phyloP scores from a whole-genome alignment of 495 filamentous ascomycete genomes.

The Penicillium mononematosum region DNA sequence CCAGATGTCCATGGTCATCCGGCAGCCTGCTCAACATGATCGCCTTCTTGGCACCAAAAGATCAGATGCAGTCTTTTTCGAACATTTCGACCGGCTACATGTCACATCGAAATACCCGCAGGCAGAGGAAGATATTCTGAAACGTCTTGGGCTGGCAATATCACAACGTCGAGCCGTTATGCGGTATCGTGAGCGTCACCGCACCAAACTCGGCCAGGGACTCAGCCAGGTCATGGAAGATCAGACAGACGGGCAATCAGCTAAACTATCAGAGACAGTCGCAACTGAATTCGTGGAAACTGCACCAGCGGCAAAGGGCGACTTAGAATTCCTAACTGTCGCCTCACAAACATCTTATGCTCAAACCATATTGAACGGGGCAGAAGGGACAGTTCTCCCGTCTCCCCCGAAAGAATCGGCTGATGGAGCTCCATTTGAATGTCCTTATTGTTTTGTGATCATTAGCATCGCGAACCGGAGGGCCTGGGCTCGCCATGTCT shows the following conservation, averaged over 20 bases:
- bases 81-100: conserved; percentile 8
- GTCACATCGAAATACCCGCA: conserved; percentile 13
- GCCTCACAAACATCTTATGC: neutral
- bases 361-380: neutral
- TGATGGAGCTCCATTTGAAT: conserved; percentile 21
- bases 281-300: too few species aligned
- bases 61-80: neutral
- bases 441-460: conserved; percentile 30
- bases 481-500: conserved; percentile 30
- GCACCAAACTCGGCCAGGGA: conserved; percentile 18
- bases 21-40: neutral
- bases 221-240: too few species aligned
- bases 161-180: conserved; percentile 15
- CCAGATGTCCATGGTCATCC: neutral
- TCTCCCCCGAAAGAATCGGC: conserved; percentile 13
- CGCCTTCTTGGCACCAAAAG: neutral
- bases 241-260: too few species aligned
- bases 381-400: neutral
- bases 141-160: conserved; percentile 3
- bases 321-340: neutral
- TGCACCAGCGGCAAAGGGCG: too few species aligned
- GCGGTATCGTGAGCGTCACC: conserved; percentile 23
- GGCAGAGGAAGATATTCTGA: conserved; percentile 2
- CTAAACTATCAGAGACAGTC: too few species aligned
- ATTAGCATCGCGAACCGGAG: conserved; percentile 15